Percentiles rank a stretch among this genome's conserved stretches.
phyloP scores from a whole-genome alignment of 139 green algal species.

The Chloropicon primus region DNA sequence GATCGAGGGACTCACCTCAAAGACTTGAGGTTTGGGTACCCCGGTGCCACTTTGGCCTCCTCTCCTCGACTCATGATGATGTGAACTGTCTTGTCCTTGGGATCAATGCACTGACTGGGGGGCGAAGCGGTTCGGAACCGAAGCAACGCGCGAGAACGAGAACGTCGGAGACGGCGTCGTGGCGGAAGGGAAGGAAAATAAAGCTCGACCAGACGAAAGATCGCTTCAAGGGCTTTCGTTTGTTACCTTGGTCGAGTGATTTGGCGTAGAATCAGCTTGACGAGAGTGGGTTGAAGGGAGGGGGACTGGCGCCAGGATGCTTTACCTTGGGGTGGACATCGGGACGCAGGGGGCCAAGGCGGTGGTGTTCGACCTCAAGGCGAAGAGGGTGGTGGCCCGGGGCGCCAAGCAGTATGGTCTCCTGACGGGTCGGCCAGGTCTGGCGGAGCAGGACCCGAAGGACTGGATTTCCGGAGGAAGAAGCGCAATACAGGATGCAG shows the following conservation, averaged over 20 bases:
- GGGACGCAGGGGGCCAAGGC: constrained; percentile 58
- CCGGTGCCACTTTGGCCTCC: not conserved
- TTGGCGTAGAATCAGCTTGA: too few relatives aligned
- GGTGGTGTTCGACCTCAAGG: constrained; percentile 37
- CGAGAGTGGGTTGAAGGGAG: not conserved
- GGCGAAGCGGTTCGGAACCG: too few relatives aligned
- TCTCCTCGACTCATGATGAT: too few relatives aligned
- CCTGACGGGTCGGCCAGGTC: constrained; percentile 27
- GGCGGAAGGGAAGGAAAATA: too few relatives aligned
- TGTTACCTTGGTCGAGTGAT: too few relatives aligned
- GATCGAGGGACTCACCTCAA: not conserved
- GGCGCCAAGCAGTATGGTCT: constrained; percentile 36
- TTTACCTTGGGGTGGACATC: constrained; percentile 54
- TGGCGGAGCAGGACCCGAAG: constrained; percentile 61
- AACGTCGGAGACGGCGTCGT: too few relatives aligned
- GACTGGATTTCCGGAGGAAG: not conserved
- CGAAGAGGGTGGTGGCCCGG: constrained; percentile 27
- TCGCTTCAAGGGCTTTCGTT: too few relatives aligned
- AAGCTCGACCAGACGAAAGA: too few relatives aligned
- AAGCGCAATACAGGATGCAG: not conserved
- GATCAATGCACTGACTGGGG: too few relatives aligned
- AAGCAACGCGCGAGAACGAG: too few relatives aligned
- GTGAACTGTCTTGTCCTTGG: too few relatives aligned
- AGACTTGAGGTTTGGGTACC: not conserved
- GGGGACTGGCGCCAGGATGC: not conserved